These are phyloP conservation scores for Dipodascus albidus DNA, from an alignment of 805 yeast genomes.

Conservation along the genomic window DNA sequence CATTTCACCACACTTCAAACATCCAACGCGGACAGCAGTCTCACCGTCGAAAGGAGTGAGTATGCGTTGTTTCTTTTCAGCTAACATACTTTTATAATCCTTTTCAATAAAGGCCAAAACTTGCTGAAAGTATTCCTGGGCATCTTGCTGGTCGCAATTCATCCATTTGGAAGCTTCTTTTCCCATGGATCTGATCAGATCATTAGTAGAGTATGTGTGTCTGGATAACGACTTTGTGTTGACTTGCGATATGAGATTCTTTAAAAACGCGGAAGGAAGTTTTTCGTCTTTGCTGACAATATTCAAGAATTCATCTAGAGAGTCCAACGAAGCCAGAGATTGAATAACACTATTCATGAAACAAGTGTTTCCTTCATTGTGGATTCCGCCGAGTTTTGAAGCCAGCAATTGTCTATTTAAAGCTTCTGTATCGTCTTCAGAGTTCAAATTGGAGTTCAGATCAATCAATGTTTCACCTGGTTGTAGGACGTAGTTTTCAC, in stretches of 20 bases:
- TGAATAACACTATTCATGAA: constrained; percentile 90
- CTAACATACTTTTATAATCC: constrained; percentile 9
- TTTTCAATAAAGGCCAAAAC: constrained; percentile 23
- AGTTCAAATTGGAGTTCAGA: constrained; percentile 1
- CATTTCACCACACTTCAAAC: constrained; percentile 82
- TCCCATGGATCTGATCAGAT: constrained; percentile 13
- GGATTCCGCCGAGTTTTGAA: constrained; percentile 61
- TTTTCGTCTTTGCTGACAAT: constrained; percentile 11
- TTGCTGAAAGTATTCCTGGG: constrained; percentile 86
- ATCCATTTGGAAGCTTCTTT: constrained; percentile 42
- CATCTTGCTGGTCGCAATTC: constrained; percentile 92
- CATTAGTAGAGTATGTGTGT: constrained; percentile 21
- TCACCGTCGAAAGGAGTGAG: constrained; percentile 90
- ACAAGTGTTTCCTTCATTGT: constrained; percentile 88
- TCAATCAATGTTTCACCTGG: constrained; percentile 1
- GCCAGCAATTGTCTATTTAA: constrained; percentile 11
- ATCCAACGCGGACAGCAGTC: constrained; percentile 80
- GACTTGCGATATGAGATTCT: constrained; percentile 6
- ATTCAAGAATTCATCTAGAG: constrained; percentile 45
- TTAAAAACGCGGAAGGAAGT: constrained; percentile 1
- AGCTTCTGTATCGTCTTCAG: background rate
- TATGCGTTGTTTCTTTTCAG: constrained; percentile 14
- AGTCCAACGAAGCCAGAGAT: constrained; percentile 62
- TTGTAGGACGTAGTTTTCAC: constrained; percentile 1
- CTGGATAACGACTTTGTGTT: constrained; percentile 19